Evolutionary conservation across 257 asterid species (phyloP).

Genomic region (Lycium barbarum): DNA sequence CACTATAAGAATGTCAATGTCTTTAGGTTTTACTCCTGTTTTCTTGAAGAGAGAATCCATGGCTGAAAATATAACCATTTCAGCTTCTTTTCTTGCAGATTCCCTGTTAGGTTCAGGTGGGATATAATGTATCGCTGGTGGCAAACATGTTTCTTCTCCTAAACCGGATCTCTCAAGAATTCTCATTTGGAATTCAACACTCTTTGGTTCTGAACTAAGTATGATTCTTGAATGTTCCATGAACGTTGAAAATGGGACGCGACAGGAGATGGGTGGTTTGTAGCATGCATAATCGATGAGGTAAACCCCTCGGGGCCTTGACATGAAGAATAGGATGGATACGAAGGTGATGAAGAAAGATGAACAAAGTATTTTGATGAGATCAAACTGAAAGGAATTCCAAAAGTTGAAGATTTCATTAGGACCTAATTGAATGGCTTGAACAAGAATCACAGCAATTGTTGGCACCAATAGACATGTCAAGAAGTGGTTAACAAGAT

Average conservation of each 20-base stretch:
- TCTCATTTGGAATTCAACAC: conserved; percentile 39
- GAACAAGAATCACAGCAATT: neutral
- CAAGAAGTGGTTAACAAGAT: conserved; percentile 32
- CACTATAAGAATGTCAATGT: conserved; percentile 52
- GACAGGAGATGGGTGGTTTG: conserved; percentile 35
- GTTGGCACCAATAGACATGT: conserved; percentile 26
- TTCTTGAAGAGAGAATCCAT: conserved; percentile 59
- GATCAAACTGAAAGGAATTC: conserved; percentile 26
- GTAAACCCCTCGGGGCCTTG: conserved; percentile 38
- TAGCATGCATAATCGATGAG: conserved; percentile 42
- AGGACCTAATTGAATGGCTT: conserved; percentile 30
- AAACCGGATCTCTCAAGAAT: conserved; percentile 49
- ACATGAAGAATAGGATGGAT: conserved; percentile 35
- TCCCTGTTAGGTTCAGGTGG: conserved; percentile 50
- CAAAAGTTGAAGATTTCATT: conserved; percentile 19
- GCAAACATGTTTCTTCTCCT: conserved; percentile 40
- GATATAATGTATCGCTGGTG: conserved; percentile 56
- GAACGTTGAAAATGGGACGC: conserved; percentile 40
- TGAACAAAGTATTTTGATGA: conserved; percentile 3
- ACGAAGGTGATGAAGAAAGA: conserved; percentile 18
- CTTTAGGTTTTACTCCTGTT: conserved; percentile 49
- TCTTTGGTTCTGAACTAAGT: conserved; percentile 34
- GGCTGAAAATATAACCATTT: conserved; percentile 55
- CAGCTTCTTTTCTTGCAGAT: conserved; percentile 55
- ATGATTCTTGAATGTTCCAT: conserved; percentile 40